Evolutionary conservation across 495 filamentous ascomycete species (phyloP), one percentile per base, ranked within the genome.

Genomic region (Aspergillus sclerotiicarbonarius): DNA sequence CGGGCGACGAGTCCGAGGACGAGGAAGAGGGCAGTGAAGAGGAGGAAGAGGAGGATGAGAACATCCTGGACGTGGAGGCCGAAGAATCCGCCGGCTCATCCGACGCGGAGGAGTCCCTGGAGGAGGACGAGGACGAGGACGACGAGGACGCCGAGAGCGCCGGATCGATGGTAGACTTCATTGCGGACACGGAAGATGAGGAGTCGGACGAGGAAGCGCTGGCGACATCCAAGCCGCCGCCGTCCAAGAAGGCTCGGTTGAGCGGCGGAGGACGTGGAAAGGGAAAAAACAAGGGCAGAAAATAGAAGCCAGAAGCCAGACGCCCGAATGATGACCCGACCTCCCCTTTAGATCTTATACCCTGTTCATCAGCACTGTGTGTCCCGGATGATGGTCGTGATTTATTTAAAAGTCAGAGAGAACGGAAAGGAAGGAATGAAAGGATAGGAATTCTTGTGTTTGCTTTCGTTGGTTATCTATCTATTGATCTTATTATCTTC

Each of bases 61-160:
- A 71, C 9, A 54, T 80, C 9, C 59, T 80, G 32, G 75, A 80
- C 43, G 71, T 77, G 21, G 75, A 80, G 63, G 76, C 75, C 15
- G 77, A 76, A 20, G 74, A 76, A 59, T 77, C 73, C 1, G 74
- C 71, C 52, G 76, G 72, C 12, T 77, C 73, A n/a, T 77, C 76
- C 9, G 76, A 79, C 52, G 76, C 74, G 10, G 76, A 77, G 52
- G 77, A 80, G 56, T 78, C 75, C 0, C 63, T 72, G 8, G 73
- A 77, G 29, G 74, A 73, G 41, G 67, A 78, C 56, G 76, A 77
- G 56, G 73, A 71, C 45, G 70, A 68, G 10, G 72, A 78, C 16
- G 75, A 76, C 25, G 72, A 75, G 13, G 77, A 77, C 44, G 72
- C 66, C 1, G 72, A 73, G n/a, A 76, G 74, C 48, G 71, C 67